Base-by-base conservation (phyloP, 176 grass and related monocot species). In the Metroxylon sagu region DNA sequence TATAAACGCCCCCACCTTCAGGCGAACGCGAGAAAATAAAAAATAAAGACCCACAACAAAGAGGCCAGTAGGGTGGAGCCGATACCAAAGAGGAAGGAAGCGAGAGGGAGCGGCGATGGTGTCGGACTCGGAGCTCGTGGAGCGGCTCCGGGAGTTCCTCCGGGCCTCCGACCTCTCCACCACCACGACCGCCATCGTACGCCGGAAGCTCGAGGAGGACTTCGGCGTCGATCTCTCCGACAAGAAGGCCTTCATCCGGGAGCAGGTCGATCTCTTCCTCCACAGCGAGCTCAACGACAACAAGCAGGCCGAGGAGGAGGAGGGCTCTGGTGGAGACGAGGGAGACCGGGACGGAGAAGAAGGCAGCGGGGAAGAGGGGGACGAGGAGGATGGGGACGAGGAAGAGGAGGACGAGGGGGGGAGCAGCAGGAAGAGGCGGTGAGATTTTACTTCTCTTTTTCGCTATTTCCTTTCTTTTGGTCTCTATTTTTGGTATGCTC, bases 191-290 rank as follows among this genome's bases (percentile, higher is more conserved):
- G 49, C 84, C 64, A 49, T 77, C 52, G 73, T 98, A 52, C 87
- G 93, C 69, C 93, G 93, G 29, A 71, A 72, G 61, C 84, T 98
- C 31, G 87, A 98, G 93, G 84, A 84, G 79, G 87, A 92, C 75
- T 98, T 98, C 60, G 84, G 73, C 19, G 54, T 82, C 67, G 80
- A 98, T 70, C 84, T 98, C 61, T 83, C 93, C 16, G 30, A 88
- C 69, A 85, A 85, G 93, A 98, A 92, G 93, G 66, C 67, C 60
- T 98, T 98, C 78, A 83, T 98, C 62, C 76, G 93, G 30, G 84
- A 92, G 71, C 93, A 92, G 84, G 88, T 98, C 56, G 81, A 98
- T 65, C 77, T 98, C 76, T 80, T 85, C 74, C 72, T 92, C 31
- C 16, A 64, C 69, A 48, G 61, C 12, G 84, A 88, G 70, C 48